Conservation (phyloP, 2,329 filamentous ascomycete genomes). For the Phialemoniopsis sp. region DNA sequence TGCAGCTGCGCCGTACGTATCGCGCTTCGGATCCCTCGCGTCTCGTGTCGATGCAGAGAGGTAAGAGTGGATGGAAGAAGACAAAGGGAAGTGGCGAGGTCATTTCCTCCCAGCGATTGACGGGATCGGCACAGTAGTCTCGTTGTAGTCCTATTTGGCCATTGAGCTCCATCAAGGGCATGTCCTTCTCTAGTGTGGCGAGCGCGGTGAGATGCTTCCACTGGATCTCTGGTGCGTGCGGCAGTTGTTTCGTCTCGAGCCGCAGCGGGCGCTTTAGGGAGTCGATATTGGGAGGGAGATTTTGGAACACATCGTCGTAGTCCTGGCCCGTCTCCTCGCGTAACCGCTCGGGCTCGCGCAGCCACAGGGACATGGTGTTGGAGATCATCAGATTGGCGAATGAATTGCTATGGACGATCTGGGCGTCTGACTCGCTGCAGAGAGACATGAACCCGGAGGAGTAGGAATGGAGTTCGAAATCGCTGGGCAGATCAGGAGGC, state of each 20-base stretch:
- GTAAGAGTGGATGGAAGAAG: slow-evolving; percentile 83
- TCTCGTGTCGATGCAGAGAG: slow-evolving; percentile 89
- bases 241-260: slow-evolving; percentile 48
- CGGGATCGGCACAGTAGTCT: slow-evolving; percentile 63
- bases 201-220: slow-evolving; percentile 64
- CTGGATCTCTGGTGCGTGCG: slow-evolving; percentile 47
- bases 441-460: slow-evolving; percentile 72
- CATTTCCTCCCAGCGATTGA: slow-evolving; percentile 65
- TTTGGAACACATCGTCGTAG: slow-evolving; percentile 64
- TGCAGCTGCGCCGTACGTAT: slow-evolving; percentile 89
- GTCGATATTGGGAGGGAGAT: slow-evolving; percentile 37
- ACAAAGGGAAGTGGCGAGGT: slow-evolving; percentile 68
- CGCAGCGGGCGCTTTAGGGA: slow-evolving; percentile 36
- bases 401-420: slow-evolving; percentile 66
- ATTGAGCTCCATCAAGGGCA: slow-evolving; percentile 67
- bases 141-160: slow-evolving; percentile 71
- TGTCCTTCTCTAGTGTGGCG: slow-evolving; percentile 49
- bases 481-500: slow-evolving; percentile 60
- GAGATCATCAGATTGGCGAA: slow-evolving; percentile 74
- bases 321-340: slow-evolving; percentile 63
- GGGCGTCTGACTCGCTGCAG: slow-evolving; percentile 60
- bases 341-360: slow-evolving; percentile 68
- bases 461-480: slow-evolving; percentile 64
- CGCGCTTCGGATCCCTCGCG: slow-evolving; percentile 81
- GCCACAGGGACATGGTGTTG: slow-evolving; percentile 72